A percentile compares a stretch with the other conserved stretches of the same genome.
These are phyloP conservation scores for Hypoxylon fuscum DNA, from an alignment of 495 filamentous ascomycete species.

Conservation along the genomic window DNA sequence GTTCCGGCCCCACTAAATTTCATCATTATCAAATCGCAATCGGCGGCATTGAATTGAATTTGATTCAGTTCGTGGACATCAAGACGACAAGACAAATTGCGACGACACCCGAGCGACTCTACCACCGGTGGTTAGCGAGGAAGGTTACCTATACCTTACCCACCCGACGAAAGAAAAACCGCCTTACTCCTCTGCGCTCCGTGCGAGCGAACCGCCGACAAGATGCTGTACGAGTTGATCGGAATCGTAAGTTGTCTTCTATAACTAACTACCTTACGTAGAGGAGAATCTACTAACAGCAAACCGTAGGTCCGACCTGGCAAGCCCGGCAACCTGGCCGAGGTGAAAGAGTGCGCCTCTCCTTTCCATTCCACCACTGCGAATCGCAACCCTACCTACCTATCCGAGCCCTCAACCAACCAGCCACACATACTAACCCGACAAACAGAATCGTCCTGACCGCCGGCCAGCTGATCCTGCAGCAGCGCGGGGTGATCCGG, in stretches of 20 bases:
- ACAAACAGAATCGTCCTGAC: slow-evolving; percentile 80
- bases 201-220: slow-evolving; percentile 37
- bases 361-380: not conserved
- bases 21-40: slow-evolving; percentile 9
- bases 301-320: slow-evolving; percentile 71
- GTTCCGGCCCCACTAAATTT: slow-evolving; percentile 14
- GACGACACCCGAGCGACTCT: not conserved
- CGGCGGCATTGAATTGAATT: too few relatives aligned
- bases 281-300: slow-evolving; percentile 26
- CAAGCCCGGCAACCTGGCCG: slow-evolving; percentile 76
- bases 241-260: slow-evolving; percentile 74
- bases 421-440: not conserved
- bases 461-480: slow-evolving; percentile 83
- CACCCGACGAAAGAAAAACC: not conserved
- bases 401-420: not conserved
- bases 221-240: slow-evolving; percentile 97
- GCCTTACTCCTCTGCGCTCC: slow-evolving; percentile 14
- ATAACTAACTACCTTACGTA: not conserved
- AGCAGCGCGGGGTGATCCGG: slow-evolving; percentile 87
- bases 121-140: not conserved
- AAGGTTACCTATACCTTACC: too few relatives aligned
- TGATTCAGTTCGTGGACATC: not conserved
- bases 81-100: not conserved
- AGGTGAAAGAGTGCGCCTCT: slow-evolving; percentile 88
- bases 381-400: slow-evolving; percentile 3